These are phyloP conservation scores for Neurospora sp. DNA, from an alignment of 495 filamentous ascomycete species.

Conservation along the genomic window DNA sequence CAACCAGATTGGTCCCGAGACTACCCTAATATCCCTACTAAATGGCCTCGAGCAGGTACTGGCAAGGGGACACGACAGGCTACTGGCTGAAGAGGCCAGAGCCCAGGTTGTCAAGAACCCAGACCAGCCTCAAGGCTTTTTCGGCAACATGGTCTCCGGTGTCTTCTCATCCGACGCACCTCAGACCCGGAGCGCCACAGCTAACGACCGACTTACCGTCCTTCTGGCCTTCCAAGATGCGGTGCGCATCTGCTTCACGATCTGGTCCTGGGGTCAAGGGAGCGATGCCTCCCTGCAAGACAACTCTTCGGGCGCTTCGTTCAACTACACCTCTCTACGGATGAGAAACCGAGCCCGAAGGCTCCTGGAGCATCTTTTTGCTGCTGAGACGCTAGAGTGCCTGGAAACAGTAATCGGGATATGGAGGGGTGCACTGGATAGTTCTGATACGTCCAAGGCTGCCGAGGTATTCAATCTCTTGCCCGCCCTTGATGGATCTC, in stretches of 20 bases:
- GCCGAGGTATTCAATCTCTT: slow-evolving; percentile 67
- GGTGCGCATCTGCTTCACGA: slow-evolving; percentile 77
- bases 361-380: slow-evolving; percentile 85
- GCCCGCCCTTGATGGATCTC: slow-evolving; percentile 82
- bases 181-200: slow-evolving; percentile 63
- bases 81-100: slow-evolving; percentile 66
- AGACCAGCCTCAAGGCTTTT: slow-evolving; percentile 82
- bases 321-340: slow-evolving; percentile 76
- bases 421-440: slow-evolving; percentile 48
- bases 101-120: slow-evolving; percentile 59
- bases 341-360: slow-evolving; percentile 83
- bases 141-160: slow-evolving; percentile 93
- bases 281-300: slow-evolving; percentile 49
- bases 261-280: slow-evolving; percentile 88
- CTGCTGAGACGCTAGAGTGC: slow-evolving; percentile 89
- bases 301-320: slow-evolving; percentile 64
- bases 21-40: slow-evolving; percentile 64
- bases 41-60: slow-evolving; percentile 87
- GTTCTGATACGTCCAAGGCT: slow-evolving; percentile 24
- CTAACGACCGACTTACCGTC: slow-evolving; percentile 91
- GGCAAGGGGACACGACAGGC: slow-evolving; percentile 74
- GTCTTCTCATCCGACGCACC: slow-evolving; percentile 74
- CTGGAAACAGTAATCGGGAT: slow-evolving; percentile 80
- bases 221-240: slow-evolving; percentile 95
- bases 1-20: slow-evolving; percentile 44